Base-by-base conservation (phyloP, 2,329 filamentous ascomycete genomes). In the Arthrobotrys pseudoclavata region DNA sequence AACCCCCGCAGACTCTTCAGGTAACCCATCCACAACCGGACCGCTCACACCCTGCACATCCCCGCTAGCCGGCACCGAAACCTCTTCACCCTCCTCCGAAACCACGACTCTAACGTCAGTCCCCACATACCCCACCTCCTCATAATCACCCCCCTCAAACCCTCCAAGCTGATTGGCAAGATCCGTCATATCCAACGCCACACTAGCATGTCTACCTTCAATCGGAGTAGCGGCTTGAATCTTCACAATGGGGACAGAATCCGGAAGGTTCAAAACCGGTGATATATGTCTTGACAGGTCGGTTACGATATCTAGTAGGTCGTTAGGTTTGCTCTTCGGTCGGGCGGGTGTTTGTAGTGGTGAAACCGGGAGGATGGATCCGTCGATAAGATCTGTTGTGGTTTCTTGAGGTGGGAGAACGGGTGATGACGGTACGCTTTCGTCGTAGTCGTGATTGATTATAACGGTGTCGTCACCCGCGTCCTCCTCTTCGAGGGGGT, bases 221-320 rank as follows among this genome's bases (percentile, higher is more conserved):
- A 69, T 61, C 5, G 74, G 74, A 1, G 67, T 62, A 4, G 67
- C 74, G 7, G 50, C 74, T n/a, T 71, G 67, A 47, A 71, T 50
- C 45, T 71, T 45, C 9, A 77, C n/a, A 10, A 53, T 40, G 1
- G 74, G 61, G 2, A 71, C 52, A 1, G 55, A 37, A 3, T 62
- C 62, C 10, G 64, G 71, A 10, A 76, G 50, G 2, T 50, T 60
- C 15, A 64, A 29, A 52, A 69, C 48, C 1, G 71, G 71, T 4
- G 64, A 76, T 50, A 76, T 63, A 1, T 61, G 50, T 22, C 42
- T 48, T 29, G 29, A 61, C 13, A 53, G 15, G 15, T 42, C 60
- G 0, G 48, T 45, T 5, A 26, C 37, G 7, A 50, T 31, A 20
- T 76, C 57, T 4, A 69, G 47, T 7, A 47, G 47, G 9, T 63